These are phyloP conservation scores for Kuraishia borneana DNA, from an alignment of 805 yeast species.

Conservation along the genomic window DNA sequence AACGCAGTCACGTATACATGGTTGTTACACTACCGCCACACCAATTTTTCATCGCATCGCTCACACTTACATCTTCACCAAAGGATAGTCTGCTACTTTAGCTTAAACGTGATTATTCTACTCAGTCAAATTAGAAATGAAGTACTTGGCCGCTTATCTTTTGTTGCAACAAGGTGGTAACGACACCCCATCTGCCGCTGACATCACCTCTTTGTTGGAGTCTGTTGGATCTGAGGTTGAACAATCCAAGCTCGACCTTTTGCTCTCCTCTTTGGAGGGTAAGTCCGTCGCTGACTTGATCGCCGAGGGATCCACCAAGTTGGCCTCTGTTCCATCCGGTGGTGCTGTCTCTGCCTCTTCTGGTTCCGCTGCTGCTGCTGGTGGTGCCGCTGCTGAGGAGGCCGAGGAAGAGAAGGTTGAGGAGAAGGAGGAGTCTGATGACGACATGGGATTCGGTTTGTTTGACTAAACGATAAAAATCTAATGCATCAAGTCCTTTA, in stretches of 20 bases:
- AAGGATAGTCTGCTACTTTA: slow-evolving; percentile 73
- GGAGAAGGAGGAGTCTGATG: slow-evolving; percentile 53
- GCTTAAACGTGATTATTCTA: slow-evolving; percentile 78
- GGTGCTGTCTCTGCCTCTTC: slow-evolving; percentile 87
- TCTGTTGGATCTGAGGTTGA: slow-evolving; percentile 85
- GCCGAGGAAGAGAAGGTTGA: slow-evolving; percentile 62
- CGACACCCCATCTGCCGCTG: slow-evolving; percentile 78
- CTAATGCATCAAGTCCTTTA: neutral
- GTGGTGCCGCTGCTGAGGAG: slow-evolving; percentile 59
- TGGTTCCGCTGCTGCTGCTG: slow-evolving; percentile 63
- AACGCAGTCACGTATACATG: slow-evolving; percentile 1
- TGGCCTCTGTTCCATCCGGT: slow-evolving; percentile 96
- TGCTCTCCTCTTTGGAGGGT: slow-evolving; percentile 85
- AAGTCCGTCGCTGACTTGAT: slow-evolving; percentile 83
- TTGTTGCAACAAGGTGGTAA: slow-evolving; percentile 96
- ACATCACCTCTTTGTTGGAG: slow-evolving; percentile 60
- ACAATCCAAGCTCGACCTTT: slow-evolving; percentile 70
- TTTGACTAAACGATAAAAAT: slow-evolving; percentile 18
- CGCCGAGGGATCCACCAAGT: slow-evolving; percentile 91
- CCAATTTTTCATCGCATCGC: neutral
- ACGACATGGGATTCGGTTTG: slow-evolving; percentile 65
- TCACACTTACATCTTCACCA: slow-evolving; percentile 13
- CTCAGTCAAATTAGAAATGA: slow-evolving; percentile 33
- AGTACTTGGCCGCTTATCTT: slow-evolving; percentile 99
- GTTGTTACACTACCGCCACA: neutral